A percentile compares a stretch with the other conserved stretches of the same genome.
Evolutionary conservation across 441 rosid species (phyloP).

Genomic region (Populus hybrid): DNA sequence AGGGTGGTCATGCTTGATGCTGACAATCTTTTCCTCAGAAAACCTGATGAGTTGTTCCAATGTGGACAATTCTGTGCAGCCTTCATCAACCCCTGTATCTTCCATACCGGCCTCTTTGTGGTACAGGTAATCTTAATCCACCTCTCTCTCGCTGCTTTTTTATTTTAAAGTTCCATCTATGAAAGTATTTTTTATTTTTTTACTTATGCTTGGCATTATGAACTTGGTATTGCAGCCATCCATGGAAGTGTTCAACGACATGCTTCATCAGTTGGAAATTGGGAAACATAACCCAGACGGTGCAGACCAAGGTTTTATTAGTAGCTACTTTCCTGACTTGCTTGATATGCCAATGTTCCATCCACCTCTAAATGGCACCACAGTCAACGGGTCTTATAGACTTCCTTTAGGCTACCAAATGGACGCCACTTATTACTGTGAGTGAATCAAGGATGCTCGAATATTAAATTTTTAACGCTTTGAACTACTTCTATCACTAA

Average conservation of each 20-base stretch:
- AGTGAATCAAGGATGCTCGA: slow-evolving; percentile 23
- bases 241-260: slow-evolving; percentile 54
- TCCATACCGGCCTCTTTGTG: slow-evolving; percentile 95
- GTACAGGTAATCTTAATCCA: slow-evolving; percentile 42
- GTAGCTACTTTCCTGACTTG: slow-evolving; percentile 77
- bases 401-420: slow-evolving; percentile 96
- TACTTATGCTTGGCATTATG: neutral
- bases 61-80: slow-evolving; percentile 95
- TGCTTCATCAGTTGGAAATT: slow-evolving; percentile 63
- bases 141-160: neutral
- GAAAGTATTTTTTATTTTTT: neutral
- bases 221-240: slow-evolving; percentile 57
- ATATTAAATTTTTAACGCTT: neutral
- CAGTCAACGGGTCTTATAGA: slow-evolving; percentile 62
- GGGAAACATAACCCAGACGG: slow-evolving; percentile 78
- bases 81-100: slow-evolving; percentile 93
- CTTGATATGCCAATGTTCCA: slow-evolving; percentile 73
- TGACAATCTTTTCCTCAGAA: slow-evolving; percentile 83
- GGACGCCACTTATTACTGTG: slow-evolving; percentile 93
- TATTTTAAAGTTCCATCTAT: neutral
- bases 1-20: slow-evolving; percentile 90
- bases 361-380: slow-evolving; percentile 53
- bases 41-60: slow-evolving; percentile 82
- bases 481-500: neutral
- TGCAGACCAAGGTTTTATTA: slow-evolving; percentile 96